Conservation (phyloP, 2,329 filamentous ascomycete species). For the Biscogniauxia sp. region DNA sequence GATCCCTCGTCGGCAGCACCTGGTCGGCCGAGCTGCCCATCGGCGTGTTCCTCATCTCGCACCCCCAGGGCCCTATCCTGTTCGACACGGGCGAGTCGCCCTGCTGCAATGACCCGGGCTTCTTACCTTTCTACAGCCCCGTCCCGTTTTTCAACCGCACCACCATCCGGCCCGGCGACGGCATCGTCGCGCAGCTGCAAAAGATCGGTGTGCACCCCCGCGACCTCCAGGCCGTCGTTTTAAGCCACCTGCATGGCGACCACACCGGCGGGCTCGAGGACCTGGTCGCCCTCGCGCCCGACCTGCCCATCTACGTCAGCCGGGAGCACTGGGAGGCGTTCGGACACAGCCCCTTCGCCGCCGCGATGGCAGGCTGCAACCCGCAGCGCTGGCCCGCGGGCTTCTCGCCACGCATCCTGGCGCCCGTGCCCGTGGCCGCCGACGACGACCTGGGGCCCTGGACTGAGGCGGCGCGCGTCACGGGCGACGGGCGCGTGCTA, state of each 20-base stretch:
- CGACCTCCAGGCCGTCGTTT: conserved; percentile 27
- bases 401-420: conserved; percentile 31
- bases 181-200: conserved; percentile 18
- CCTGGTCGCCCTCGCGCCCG: conserved; percentile 23
- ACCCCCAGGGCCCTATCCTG: conserved; percentile 21
- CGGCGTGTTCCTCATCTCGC: conserved; percentile 22
- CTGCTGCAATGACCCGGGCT: conserved; percentile 18
- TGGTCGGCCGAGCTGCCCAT: conserved; percentile 21
- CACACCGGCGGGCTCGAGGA: conserved; percentile 29
- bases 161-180: conserved; percentile 16
- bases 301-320: conserved; percentile 27
- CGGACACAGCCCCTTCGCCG: conserved; percentile 26
- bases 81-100: conserved; percentile 26
- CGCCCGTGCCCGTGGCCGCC: conserved; percentile 15
- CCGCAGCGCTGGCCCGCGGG: conserved; percentile 32
- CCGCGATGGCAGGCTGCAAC: conserved; percentile 28
- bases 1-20: conserved; percentile 16
- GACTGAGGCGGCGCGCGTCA: conserved; percentile 25
- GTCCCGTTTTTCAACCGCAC: conserved; percentile 5
- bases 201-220: conserved; percentile 17
- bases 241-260: conserved; percentile 32
- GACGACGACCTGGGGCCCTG: conserved; percentile 30
- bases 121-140: conserved; percentile 20
- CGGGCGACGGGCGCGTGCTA: conserved; percentile 29
- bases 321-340: conserved; percentile 33